Conservation (phyloP, 768 basidiomycete species). For the Tulasnella sp. region DNA sequence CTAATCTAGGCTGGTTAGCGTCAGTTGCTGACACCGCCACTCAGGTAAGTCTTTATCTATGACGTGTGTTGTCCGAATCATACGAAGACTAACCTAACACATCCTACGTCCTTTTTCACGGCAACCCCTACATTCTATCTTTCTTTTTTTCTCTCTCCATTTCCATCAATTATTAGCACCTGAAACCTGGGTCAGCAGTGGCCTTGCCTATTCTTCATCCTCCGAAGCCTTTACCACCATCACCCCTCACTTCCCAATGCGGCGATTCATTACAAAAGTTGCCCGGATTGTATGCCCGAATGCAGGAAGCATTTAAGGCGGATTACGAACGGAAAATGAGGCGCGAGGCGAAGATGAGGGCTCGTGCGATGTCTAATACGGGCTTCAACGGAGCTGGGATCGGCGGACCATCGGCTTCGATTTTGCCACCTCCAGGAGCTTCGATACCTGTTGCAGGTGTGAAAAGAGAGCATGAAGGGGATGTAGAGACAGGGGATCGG, state of each 20-base stretch:
- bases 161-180: not conserved
- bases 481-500: not conserved
- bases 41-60: conserved; percentile 7
- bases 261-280: conserved; percentile 9
- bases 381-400: not conserved
- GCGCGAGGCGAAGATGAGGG: conserved; percentile 3
- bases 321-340: conserved; percentile 12
- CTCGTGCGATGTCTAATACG: conserved; percentile 2
- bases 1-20: conserved; percentile 8
- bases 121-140: not conserved
- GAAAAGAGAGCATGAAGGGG: conserved; percentile 7
- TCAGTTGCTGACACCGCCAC: not conserved
- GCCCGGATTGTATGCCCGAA: conserved; percentile 4
- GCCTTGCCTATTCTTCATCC: conserved; percentile 2
- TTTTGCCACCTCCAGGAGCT: conserved; percentile 3
- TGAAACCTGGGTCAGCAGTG: conserved; percentile 10
- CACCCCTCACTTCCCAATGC: conserved; percentile 2
- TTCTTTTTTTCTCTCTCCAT: not conserved
- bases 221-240: conserved; percentile 9
- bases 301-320: conserved; percentile 4
- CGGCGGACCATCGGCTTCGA: not conserved
- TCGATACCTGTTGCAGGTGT: conserved; percentile 12
- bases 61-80: not conserved
- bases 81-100: not conserved
- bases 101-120: not conserved